phyloP scores from a whole-genome alignment of 176 grass and related monocot species.

The Oropetium thomaeum region DNA sequence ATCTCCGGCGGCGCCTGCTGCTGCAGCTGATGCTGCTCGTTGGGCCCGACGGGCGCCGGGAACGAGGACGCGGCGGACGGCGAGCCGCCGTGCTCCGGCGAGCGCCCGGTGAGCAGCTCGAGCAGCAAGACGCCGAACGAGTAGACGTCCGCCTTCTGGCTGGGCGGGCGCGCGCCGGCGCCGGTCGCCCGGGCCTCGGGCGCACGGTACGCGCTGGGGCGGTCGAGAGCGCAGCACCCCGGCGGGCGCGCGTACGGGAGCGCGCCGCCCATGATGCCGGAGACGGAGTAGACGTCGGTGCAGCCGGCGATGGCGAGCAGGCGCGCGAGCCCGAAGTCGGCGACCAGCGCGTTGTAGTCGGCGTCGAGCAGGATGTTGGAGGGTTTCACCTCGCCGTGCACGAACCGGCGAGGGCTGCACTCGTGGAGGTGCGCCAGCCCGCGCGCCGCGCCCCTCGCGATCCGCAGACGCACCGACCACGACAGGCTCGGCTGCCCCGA shows the following conservation, averaged over 20 bases:
- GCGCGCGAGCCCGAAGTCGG: constrained; percentile 76
- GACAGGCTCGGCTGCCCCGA: constrained; percentile 42
- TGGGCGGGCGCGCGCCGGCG: neutral
- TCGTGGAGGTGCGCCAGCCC: constrained; percentile 86
- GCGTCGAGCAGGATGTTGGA: constrained; percentile 89
- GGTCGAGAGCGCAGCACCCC: neutral
- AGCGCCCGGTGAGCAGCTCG: constrained; percentile 68
- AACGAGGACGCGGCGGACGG: neutral
- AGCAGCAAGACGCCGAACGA: constrained; percentile 69
- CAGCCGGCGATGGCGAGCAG: constrained; percentile 57
- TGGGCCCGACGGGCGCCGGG: neutral
- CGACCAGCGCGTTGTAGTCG: constrained; percentile 51
- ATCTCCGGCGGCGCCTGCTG: constrained; percentile 31
- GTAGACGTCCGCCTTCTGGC: constrained; percentile 75
- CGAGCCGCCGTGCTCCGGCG: constrained; percentile 33
- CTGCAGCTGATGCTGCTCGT: constrained; percentile 17
- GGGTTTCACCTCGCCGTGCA: constrained; percentile 73
- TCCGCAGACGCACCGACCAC: constrained; percentile 57
- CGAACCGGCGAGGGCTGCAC: constrained; percentile 73
- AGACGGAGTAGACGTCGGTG: constrained; percentile 22
- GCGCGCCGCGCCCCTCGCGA: constrained; percentile 56
- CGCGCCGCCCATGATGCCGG: constrained; percentile 38
- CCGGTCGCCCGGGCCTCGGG: constrained; percentile 47
- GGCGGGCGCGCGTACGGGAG: constrained; percentile 48
- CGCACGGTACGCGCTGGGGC: constrained; percentile 37